Conservation (phyloP, 345 rosid species). For the Reutealis trisperma region DNA sequence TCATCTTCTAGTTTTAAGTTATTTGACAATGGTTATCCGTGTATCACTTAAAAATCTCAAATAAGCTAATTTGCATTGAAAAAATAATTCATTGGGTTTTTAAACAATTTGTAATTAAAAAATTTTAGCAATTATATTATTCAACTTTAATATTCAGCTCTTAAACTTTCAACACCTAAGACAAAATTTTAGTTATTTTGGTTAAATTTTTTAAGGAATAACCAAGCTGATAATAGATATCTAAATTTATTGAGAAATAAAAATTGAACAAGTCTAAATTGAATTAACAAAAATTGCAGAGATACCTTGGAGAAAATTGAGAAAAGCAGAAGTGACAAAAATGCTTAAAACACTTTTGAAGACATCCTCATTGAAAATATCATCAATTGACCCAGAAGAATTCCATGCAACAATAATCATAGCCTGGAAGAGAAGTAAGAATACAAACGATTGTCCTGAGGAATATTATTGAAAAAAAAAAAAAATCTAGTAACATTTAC, state of each 20-base stretch:
- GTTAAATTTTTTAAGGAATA: too few species aligned
- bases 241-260: neutral
- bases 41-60: too few species aligned
- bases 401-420: slow-evolving; percentile 90
- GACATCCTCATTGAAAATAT: slow-evolving; percentile 61
- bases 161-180: neutral
- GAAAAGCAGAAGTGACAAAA: slow-evolving; percentile 86
- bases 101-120: too few species aligned
- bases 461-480: slow-evolving; percentile 16
- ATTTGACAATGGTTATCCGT: too few species aligned
- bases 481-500: slow-evolving; percentile 11
- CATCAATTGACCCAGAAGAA: slow-evolving; percentile 65
- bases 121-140: too few species aligned
- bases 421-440: slow-evolving; percentile 52
- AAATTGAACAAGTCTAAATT: neutral
- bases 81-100: too few species aligned
- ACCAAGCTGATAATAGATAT: neutral
- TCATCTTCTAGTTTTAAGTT: too few species aligned
- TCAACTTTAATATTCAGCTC: too few species aligned
- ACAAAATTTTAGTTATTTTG: neutral
- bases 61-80: too few species aligned
- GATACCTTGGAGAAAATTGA: slow-evolving; percentile 83
- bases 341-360: slow-evolving; percentile 69
- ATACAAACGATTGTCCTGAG: slow-evolving; percentile 15
- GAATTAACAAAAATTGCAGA: slow-evolving; percentile 6